Evolutionary conservation across 2,329 filamentous ascomycete genomes (phyloP), one percentile per base, ranked within the genome.

Genomic region (Claviceps sorghi): DNA sequence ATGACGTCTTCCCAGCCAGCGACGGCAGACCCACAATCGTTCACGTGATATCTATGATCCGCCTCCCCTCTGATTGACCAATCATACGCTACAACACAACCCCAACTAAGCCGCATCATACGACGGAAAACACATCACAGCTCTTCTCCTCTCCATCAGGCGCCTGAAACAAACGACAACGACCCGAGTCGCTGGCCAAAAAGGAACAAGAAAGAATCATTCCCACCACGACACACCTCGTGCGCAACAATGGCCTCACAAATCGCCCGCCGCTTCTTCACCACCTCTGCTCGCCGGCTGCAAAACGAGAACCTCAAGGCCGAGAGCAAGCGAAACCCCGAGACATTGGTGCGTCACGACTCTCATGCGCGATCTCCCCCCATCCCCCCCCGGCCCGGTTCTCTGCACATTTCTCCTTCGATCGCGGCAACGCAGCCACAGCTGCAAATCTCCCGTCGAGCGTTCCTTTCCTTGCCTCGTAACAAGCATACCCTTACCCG

Each of bases 311-410:
- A 68, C 62, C 75, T 80, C 58, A 76, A 78, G 71, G 68, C 73
- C 65, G 76, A 80, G 69, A 71, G 72, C 64, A 80, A 78, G 75
- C 74, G 72, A 65, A 72, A 72, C 66, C 70, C 70, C 63, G 70
- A 72, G 66, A 59, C 65, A 58, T 60, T 69, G 64, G 69, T 72
- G 65, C 68, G 69, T 71, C 26, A 26, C 26, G 26, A 26, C 26
- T 26, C 26, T 26, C 5, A 3, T 26, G 26, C 26, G n/a, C n/a
- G n/a, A n/a, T n/a, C n/a, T n/a, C n/a, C n/a, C n/a, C n/a, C n/a
- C n/a, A n/a, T n/a, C n/a, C n/a, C n/a, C n/a, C n/a, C n/a, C n/a
- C n/a, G 26, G 26, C 26, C 26, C 26, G 3, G 3, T 3, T 26
- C 26, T 26, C 26, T 26, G 26, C 26, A 26, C 3, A 26, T 26